phyloP scores from a whole-genome alignment of 805 yeast genomes.

The Kazachstania taianensis region DNA sequence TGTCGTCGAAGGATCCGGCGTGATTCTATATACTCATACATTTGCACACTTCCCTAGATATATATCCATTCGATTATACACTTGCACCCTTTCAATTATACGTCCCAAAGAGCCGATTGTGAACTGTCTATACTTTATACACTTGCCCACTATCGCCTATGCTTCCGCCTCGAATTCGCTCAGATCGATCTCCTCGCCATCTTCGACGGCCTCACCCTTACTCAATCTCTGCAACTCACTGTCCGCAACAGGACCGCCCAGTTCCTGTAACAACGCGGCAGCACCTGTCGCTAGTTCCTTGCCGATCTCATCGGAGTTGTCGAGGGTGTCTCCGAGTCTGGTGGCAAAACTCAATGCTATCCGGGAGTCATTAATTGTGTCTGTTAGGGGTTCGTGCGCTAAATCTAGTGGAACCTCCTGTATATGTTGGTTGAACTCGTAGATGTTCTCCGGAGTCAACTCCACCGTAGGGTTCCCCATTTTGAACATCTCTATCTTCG shows the following conservation, averaged over 20 bases:
- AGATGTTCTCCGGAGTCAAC: slow-evolving; percentile 23
- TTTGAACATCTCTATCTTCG: slow-evolving; percentile 28
- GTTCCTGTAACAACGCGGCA: slow-evolving; percentile 36
- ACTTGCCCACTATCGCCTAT: too few species aligned
- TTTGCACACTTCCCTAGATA: too few species aligned
- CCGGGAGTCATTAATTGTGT: slow-evolving; percentile 27
- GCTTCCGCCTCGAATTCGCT: slow-evolving; percentile 6
- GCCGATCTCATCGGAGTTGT: slow-evolving; percentile 38
- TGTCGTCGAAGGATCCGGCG: too few species aligned
- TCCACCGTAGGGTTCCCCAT: slow-evolving; percentile 12
- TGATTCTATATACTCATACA: too few species aligned
- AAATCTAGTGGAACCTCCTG: slow-evolving; percentile 32
- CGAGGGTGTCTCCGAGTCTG: slow-evolving; percentile 35
- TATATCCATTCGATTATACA: too few species aligned
- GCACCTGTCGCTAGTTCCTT: slow-evolving; percentile 51
- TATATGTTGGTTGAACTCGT: slow-evolving; percentile 27
- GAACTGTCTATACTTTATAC: too few species aligned
- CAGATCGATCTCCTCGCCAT: slow-evolving; percentile 20
- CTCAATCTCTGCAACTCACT: slow-evolving; percentile 21
- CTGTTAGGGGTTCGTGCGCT: slow-evolving; percentile 26
- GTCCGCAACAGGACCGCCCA: slow-evolving; percentile 55
- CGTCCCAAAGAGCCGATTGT: too few species aligned
- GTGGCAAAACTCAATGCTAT: slow-evolving; percentile 33
- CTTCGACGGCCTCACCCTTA: slow-evolving; percentile 33
- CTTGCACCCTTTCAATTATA: too few species aligned